Percentiles rank a stretch among this genome's conserved stretches.
Evolutionary conservation across 2,329 filamentous ascomycete genomes (phyloP).

Genomic region (Calonectria pseudoreteaudii): DNA sequence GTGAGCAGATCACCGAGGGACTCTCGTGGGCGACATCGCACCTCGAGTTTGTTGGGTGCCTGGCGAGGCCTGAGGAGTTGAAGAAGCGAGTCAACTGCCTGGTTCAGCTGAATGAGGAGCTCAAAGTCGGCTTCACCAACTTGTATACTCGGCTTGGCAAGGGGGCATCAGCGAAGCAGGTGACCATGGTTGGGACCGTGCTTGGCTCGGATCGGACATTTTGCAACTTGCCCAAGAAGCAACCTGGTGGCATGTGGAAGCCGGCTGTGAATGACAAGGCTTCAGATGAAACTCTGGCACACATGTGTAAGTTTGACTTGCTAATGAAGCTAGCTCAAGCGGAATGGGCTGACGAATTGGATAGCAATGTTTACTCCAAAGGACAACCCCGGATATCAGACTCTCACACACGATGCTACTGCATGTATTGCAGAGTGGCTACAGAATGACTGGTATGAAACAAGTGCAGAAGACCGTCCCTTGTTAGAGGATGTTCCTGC

Average conservation of each 20-base stretch:
- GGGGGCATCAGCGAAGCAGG: conserved; percentile 67
- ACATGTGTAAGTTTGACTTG: conserved; percentile 70
- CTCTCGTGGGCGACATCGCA: conserved; percentile 89
- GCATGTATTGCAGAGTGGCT: conserved; percentile 75
- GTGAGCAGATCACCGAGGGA: conserved; percentile 81
- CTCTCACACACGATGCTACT: conserved; percentile 74
- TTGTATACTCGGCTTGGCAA: conserved; percentile 87
- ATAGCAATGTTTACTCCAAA: conserved; percentile 78
- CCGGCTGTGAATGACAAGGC: conserved; percentile 83
- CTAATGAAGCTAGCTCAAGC: background rate
- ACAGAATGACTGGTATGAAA: conserved; percentile 74
- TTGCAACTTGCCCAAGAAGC: conserved; percentile 79
- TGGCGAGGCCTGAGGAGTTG: conserved; percentile 86
- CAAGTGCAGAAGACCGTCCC: conserved; percentile 54
- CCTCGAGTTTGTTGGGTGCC: conserved; percentile 91
- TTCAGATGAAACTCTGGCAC: conserved; percentile 82
- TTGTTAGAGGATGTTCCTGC: conserved; percentile 34
- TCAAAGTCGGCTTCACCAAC: conserved; percentile 83
- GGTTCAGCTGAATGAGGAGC: conserved; percentile 71
- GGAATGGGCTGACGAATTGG: conserved; percentile 23
- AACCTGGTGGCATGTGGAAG: conserved; percentile 69
- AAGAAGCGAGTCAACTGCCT: conserved; percentile 78
- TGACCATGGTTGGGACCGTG: conserved; percentile 67
- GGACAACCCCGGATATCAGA: conserved; percentile 79
- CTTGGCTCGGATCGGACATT: conserved; percentile 84